Percentiles rank a stretch among this genome's conserved stretches.
These are phyloP conservation scores for Stropharia rugosoannulata DNA, from an alignment of 768 basidiomycete species.

Conservation along the genomic window DNA sequence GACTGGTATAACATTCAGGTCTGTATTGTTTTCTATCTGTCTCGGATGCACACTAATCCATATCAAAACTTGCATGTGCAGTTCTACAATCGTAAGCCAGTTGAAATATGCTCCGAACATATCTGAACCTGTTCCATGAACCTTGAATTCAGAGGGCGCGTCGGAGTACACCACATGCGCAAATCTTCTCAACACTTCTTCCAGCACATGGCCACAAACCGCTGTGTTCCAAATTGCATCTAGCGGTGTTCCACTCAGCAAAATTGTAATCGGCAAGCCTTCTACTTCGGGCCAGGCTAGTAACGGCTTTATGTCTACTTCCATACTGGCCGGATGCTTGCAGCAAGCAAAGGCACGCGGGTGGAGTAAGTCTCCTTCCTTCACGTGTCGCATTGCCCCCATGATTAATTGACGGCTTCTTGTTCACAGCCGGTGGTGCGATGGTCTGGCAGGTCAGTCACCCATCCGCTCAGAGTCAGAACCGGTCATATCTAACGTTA, in stretches of 20 bases:
- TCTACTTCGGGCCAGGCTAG: slow-evolving; percentile 48
- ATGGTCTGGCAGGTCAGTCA: slow-evolving; percentile 38
- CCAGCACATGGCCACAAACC: slow-evolving; percentile 59
- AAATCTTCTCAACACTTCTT: slow-evolving; percentile 58
- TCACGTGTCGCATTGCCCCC: not conserved
- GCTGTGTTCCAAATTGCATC: slow-evolving; percentile 60
- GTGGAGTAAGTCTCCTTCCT: slow-evolving; percentile 54
- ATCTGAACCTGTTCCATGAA: slow-evolving; percentile 9
- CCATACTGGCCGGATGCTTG: slow-evolving; percentile 59
- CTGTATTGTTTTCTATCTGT: slow-evolving; percentile 13
- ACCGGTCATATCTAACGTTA: not conserved
- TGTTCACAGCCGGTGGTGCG: slow-evolving; percentile 28
- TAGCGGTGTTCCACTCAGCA: slow-evolving; percentile 55
- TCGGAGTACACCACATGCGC: slow-evolving; percentile 64
- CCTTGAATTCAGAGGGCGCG: slow-evolving; percentile 46
- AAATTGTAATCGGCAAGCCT: slow-evolving; percentile 79
- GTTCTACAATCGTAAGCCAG: slow-evolving; percentile 45
- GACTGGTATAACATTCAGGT: slow-evolving; percentile 67
- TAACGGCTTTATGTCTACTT: slow-evolving; percentile 62
- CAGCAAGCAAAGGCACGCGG: slow-evolving; percentile 57
- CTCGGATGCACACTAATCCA: not conserved
- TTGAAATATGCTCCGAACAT: not conserved
- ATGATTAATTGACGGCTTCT: slow-evolving; percentile 1
- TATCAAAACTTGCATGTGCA: slow-evolving; percentile 15
- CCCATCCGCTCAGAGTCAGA: not conserved